Evolutionary conservation across 1,139 yeast genomes (phyloP), one percentile per base, ranked within the genome.

Genomic region (Pichia sp.): DNA sequence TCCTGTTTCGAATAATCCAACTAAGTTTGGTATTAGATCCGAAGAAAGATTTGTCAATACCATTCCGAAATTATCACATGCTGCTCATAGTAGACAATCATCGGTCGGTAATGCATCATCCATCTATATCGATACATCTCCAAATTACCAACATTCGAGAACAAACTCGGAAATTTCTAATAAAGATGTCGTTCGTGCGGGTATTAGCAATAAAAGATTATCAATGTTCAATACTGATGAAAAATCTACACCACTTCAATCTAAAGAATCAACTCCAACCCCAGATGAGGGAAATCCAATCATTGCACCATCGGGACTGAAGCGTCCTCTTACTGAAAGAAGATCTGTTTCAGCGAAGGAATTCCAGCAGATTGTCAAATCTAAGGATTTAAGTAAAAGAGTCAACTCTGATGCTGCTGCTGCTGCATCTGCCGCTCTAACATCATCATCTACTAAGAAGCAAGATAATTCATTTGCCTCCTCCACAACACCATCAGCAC

Each of bases 281-380:
- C 30, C 36, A 19, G 11, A 19, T 15, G 12, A 19, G 15, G 20
- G 31, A 24, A 24, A 11, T 7, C 32, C 38, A 19, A 17, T 28
- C 20, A 20, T 30, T 4, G 5, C 33, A 21, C 31, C 39, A 5
- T 5, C n/a, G 11, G 31, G 31, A 21, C 24, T 15, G 14, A 36
- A 9, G 9, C 31, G 27, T 18, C 18, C 47, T 6, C 45, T 59
- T 14, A 63, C 65, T 19, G 63, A 67, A 32, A 63, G 71, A 56
- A 60, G 73, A 56, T 66, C 73, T 0, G 65, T 70, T 2, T 68
- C 72, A 27, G 72, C 70, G 0, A 69, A 67, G 44, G 71, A 67
- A 28, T 38, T 46, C 8, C 31, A 62, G 4, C 52, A 56, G 11
- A 56, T 58, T 31, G 54, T 58, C 15, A 58, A 55, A 40, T 41